Evolutionary conservation across 1,284 basidiomycete genomes (phyloP).

Genomic region (Apiotrichum porosum): DNA sequence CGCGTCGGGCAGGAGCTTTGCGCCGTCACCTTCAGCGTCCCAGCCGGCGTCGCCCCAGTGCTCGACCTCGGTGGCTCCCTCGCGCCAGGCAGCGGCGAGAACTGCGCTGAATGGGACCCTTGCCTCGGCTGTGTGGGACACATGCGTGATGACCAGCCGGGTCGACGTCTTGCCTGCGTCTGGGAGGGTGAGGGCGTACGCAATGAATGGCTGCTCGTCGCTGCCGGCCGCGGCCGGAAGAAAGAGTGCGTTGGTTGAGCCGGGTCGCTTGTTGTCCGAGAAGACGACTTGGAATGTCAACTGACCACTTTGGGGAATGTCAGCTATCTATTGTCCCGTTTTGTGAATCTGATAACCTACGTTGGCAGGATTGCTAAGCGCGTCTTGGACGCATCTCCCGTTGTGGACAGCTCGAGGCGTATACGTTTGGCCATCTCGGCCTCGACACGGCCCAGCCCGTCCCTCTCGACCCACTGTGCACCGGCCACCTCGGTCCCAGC

Average conservation of each 20-base stretch:
- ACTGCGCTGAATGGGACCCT: conserved; percentile 4
- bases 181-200: too few relatives aligned
- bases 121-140: not conserved
- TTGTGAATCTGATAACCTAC: too few relatives aligned
- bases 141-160: not conserved
- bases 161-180: too few relatives aligned
- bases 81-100: not conserved
- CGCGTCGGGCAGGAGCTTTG: not conserved
- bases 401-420: not conserved
- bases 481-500: not conserved
- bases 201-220: not conserved
- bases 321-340: too few relatives aligned
- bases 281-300: too few relatives aligned
- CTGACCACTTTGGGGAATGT: too few relatives aligned
- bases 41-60: conserved; percentile 6
- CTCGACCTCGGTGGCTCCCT: conserved; percentile 9
- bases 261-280: not conserved
- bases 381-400: not conserved
- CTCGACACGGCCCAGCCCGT: not conserved
- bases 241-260: not conserved
- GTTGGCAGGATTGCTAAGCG: not conserved
- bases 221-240: not conserved
- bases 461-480: not conserved
- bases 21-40: conserved; percentile 1
- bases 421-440: not conserved